These are phyloP conservation scores for Creolimax fragrantissima DNA, from an alignment of 78 protist species.

Conservation along the genomic window DNA sequence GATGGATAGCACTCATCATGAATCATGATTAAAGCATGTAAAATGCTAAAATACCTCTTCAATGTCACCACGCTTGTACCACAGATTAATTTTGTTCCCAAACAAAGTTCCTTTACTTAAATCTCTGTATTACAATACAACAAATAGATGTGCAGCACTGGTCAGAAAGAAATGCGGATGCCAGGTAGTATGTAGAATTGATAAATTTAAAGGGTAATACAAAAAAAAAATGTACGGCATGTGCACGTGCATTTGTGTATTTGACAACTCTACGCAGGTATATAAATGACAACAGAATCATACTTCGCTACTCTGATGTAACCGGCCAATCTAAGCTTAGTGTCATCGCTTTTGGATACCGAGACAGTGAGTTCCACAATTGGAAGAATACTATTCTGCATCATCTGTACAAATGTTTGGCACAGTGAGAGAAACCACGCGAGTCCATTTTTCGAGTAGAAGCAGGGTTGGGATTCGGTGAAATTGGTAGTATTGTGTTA, in stretches of 20 bases:
- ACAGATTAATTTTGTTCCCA: not conserved
- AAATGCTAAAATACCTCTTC: not conserved
- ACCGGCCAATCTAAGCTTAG: not conserved
- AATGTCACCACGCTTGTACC: not conserved
- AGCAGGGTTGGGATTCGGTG: not conserved
- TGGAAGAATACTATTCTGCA: not conserved
- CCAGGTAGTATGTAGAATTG: not conserved
- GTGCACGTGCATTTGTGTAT: not conserved
- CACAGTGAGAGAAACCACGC: not conserved
- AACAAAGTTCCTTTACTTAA: not conserved
- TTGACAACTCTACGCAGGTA: not conserved
- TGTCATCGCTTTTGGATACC: not conserved
- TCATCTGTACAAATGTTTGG: not conserved
- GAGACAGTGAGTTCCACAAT: not conserved
- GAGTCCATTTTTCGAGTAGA: not conserved
- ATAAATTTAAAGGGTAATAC: not conserved
- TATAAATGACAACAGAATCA: not conserved
- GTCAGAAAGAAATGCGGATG: not conserved
- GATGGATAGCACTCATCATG: not conserved
- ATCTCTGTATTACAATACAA: not conserved
- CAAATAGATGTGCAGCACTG: not conserved
- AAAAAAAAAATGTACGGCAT: not conserved
- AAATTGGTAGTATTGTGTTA: not conserved
- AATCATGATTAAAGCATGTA: not conserved
- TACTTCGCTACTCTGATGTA: not conserved